Conservation (phyloP, 2,329 filamentous ascomycete species). For the Colletotrichum plurivorum region DNA sequence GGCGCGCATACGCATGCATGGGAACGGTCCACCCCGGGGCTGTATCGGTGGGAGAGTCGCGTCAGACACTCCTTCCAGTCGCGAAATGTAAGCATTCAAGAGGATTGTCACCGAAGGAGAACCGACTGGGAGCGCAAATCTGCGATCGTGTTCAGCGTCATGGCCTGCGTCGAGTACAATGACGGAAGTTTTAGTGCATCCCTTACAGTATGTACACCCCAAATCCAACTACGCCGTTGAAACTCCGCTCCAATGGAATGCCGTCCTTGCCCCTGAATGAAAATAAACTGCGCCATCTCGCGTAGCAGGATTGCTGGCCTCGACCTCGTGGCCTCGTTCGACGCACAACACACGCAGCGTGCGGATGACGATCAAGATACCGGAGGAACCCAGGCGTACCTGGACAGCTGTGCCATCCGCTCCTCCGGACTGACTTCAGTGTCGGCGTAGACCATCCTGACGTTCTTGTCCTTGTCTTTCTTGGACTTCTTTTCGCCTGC, state of each 20-base stretch:
- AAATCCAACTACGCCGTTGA: conserved; percentile 35
- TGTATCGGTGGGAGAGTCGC: too few relatives aligned
- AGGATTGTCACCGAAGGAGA: background rate
- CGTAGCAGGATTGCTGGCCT: background rate
- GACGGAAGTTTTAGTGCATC: conserved; percentile 35
- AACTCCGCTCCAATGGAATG: conserved; percentile 35
- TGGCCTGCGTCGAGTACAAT: conserved; percentile 31
- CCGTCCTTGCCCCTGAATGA: conserved; percentile 25
- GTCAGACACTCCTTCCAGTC: too few relatives aligned
- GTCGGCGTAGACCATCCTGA: conserved; percentile 85
- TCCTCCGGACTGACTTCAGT: conserved; percentile 88
- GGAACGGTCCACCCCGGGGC: too few relatives aligned
- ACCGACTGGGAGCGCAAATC: conserved; percentile 10
- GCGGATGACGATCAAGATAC: conserved; percentile 19
- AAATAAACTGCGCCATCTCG: conserved; percentile 17
- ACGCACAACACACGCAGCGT: background rate
- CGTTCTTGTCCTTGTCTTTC: conserved; percentile 78
- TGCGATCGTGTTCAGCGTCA: conserved; percentile 36
- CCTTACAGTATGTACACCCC: conserved; percentile 39
- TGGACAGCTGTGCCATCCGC: conserved; percentile 84
- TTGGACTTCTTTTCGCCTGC: conserved; percentile 74
- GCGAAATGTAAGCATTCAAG: background rate
- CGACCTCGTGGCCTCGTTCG: background rate
- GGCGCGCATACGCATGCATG: too few relatives aligned
- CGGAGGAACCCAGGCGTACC: conserved; percentile 76